Evolutionary conservation across 2,329 filamentous ascomycete genomes (phyloP).

Genomic region (Cryphonectria japonica): DNA sequence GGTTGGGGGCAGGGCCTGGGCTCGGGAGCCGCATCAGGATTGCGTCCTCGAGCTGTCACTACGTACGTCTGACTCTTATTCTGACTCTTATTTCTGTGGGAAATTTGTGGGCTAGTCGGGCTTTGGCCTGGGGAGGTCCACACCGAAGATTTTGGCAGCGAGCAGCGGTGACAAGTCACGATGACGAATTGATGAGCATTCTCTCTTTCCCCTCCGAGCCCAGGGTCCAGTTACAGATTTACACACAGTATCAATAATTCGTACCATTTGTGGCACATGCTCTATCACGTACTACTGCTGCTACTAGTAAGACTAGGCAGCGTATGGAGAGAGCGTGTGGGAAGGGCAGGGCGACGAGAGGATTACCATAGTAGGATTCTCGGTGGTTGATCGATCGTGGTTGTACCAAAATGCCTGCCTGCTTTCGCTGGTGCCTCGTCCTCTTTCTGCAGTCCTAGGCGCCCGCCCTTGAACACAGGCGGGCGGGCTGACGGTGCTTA

Average conservation of each 20-base stretch:
- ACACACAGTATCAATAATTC: neutral
- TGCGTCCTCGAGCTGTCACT: neutral
- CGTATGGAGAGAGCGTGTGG: neutral
- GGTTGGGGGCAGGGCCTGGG: too few relatives aligned
- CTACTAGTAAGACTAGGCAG: neutral
- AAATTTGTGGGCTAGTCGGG: conserved; percentile 11
- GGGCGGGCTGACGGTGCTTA: conserved; percentile 11
- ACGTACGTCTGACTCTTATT: too few relatives aligned
- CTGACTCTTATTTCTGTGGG: too few relatives aligned
- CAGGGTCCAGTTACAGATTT: neutral
- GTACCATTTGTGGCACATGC: neutral
- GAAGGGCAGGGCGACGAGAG: neutral
- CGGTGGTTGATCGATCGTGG: neutral
- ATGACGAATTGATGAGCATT: neutral
- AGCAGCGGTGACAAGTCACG: conserved; percentile 7
- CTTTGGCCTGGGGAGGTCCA: neutral
- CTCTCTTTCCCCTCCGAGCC: neutral
- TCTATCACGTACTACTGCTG: neutral
- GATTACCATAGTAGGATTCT: neutral
- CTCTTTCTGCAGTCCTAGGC: neutral
- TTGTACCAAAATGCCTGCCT: neutral
- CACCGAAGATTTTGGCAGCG: conserved; percentile 6
- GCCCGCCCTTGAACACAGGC: neutral
- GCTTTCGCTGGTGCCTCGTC: neutral
- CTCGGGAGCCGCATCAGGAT: conserved; percentile 6